Base-by-base conservation (phyloP, 495 filamentous ascomycete species). In the Hypoxylon perforatum region DNA sequence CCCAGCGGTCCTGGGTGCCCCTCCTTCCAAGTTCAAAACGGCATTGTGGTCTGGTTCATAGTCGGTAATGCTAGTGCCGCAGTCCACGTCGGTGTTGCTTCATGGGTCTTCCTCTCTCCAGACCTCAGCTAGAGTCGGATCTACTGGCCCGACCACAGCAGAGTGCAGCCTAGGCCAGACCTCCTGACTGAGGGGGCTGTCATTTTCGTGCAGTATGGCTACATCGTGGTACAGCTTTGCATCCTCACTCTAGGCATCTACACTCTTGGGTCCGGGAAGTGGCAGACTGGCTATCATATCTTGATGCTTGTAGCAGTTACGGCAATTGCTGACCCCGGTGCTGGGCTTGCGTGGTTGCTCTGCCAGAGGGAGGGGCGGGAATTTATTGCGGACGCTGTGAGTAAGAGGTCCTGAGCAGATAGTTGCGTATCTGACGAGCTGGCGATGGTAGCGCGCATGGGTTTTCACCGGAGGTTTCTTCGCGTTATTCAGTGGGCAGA, bases 191-290 rank as follows among this genome's bases (percentile, higher is more conserved):
- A 66, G 15, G 55, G 42, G 4, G 54, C 48, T 14, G 9, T 49
- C 4, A 38, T 66, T 35, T 69, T 69, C 48, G 54, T 69, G 12
- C 61, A 69, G 22, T 66, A 54, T 22, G 55, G 62, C 7, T 39
- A 67, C 42, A 6, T 58, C 18, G 19, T 49, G 0, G 18, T 63
- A 6, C 51, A 49, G 7, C 14, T 63, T 2, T 51, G 33, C 12
- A 28, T 57, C 1, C 4, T 67, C 10, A 45, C 59, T 38, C 38
- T 67, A 17, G 58, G 64, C 11, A 35, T 51, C 2, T 67, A 67
- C 33, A 51, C 48, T 0, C 38, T 57, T 7, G 38, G 9, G 0
- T 21, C 21, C 0, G 51, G 36, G 6, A 51, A 19, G 25, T 23
- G 15, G 10, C 15, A n/a, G 3, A 14, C 51, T 5, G 46, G 53